Conservation (phyloP, 768 basidiomycete species). For the Mycena capillaripes region DNA sequence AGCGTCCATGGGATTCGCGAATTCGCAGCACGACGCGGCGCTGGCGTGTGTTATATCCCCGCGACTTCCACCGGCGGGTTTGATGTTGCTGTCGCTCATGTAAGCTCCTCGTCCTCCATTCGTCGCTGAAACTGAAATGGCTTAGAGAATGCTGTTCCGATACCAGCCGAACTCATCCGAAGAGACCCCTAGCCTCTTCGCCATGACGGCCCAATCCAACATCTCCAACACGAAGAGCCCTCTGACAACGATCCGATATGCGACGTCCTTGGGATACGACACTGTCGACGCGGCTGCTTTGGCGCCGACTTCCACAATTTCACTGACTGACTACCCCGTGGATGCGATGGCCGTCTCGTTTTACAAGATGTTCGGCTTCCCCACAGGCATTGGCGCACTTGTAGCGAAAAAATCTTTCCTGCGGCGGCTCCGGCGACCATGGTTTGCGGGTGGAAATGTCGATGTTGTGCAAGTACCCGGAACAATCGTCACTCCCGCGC, state of each 20-base stretch:
- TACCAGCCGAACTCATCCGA: conserved; percentile 60
- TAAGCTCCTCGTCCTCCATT: background rate
- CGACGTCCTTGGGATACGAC: conserved; percentile 75
- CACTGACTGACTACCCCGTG: conserved; percentile 74
- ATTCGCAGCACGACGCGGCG: conserved; percentile 70
- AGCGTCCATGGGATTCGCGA: conserved; percentile 87
- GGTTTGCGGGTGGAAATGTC: conserved; percentile 91
- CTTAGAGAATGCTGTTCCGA: conserved; percentile 65
- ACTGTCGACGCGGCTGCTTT: conserved; percentile 87
- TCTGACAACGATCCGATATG: conserved; percentile 72
- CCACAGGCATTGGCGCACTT: conserved; percentile 86
- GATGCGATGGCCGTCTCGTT: conserved; percentile 89
- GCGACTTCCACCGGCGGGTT: conserved; percentile 76
- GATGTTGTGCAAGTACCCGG: conserved; percentile 89
- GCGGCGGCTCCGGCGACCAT: conserved; percentile 71
- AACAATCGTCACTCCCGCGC: conserved; percentile 69
- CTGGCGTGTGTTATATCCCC: conserved; percentile 72
- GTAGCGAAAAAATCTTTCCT: conserved; percentile 80
- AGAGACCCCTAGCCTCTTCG: conserved; percentile 72
- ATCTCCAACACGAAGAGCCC: conserved; percentile 82
- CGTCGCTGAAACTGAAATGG: conserved; percentile 33
- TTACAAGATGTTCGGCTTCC: conserved; percentile 93
- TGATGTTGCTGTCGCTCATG: conserved; percentile 69
- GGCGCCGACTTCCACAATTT: conserved; percentile 77
- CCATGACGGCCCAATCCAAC: conserved; percentile 85